phyloP scores from a whole-genome alignment of 2,329 filamentous ascomycete genomes.

The Scytalidium sp. region DNA sequence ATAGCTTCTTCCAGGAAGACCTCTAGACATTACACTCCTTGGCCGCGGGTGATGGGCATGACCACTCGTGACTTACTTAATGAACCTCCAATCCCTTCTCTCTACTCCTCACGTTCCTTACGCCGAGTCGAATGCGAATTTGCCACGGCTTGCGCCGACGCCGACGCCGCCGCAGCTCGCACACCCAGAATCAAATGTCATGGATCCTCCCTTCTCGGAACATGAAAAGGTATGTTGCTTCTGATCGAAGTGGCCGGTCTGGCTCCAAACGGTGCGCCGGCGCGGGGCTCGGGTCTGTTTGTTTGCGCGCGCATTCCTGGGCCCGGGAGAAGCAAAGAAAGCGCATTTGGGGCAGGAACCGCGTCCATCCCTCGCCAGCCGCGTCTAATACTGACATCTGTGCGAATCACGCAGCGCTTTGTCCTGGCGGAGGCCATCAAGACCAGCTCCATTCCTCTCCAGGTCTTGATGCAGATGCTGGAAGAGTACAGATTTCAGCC shows the following conservation, averaged over 20 bases:
- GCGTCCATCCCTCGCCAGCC: conserved; percentile 11
- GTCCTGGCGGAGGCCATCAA: conserved; percentile 51
- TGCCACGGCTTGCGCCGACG: conserved; percentile 2
- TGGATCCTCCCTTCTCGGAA: conserved; percentile 25
- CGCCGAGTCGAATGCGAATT: conserved; percentile 4
- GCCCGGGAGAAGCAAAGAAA: not conserved
- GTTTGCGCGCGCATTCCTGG: conserved; percentile 12
- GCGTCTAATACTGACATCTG: conserved; percentile 18
- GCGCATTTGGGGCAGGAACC: conserved; percentile 5
- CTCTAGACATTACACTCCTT: not conserved
- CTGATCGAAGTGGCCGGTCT: not conserved
- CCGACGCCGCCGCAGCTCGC: conserved; percentile 1
- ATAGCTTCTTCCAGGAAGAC: no score
- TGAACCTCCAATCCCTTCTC: conserved; percentile 1
- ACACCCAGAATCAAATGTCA: conserved; percentile 4
- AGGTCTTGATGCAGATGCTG: conserved; percentile 41
- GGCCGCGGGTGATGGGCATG: not conserved
- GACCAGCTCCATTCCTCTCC: conserved; percentile 38
- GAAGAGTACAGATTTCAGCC: conserved; percentile 39
- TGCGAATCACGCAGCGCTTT: conserved; percentile 27
- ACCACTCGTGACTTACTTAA: not conserved
- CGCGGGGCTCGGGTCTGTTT: conserved; percentile 9
- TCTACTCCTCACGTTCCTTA: conserved; percentile 12
- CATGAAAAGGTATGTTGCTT: conserved; percentile 27
- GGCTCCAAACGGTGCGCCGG: not conserved